Conservation (phyloP, 2,329 filamentous ascomycete genomes). For the Fusarium tanahbumbuense region DNA sequence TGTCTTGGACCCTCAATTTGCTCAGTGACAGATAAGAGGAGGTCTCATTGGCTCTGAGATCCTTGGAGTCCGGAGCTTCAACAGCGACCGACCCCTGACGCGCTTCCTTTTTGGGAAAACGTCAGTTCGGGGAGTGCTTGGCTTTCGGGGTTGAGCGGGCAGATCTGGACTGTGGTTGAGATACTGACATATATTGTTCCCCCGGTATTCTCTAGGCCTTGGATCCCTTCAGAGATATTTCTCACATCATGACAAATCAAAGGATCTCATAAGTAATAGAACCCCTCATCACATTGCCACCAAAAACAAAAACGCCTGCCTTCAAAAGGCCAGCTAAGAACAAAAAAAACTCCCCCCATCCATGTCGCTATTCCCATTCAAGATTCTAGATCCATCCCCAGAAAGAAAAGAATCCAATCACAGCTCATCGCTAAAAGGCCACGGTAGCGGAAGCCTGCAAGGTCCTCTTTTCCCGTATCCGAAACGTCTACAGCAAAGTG, state of each 20-base stretch:
- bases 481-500: slow-evolving; percentile 32
- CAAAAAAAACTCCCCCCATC: not conserved
- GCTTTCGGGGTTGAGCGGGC: slow-evolving; percentile 12
- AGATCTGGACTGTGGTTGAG: not conserved
- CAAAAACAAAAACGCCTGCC: not conserved
- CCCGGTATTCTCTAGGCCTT: not conserved
- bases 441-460: slow-evolving; percentile 38
- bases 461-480: slow-evolving; percentile 29
- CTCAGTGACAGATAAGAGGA: slow-evolving; percentile 26
- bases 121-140: slow-evolving; percentile 19
- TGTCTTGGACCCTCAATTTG: slow-evolving; percentile 19
- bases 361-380: slow-evolving; percentile 26
- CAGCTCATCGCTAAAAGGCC: slow-evolving; percentile 33
- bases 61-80: slow-evolving; percentile 5
- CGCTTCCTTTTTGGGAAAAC: slow-evolving; percentile 36
- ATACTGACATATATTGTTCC: not conserved
- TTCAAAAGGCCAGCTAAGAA: slow-evolving; percentile 27
- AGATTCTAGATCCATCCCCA: slow-evolving; percentile 36
- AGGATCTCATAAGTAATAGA: not conserved
- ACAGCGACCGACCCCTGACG: slow-evolving; percentile 32
- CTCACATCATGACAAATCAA: not conserved
- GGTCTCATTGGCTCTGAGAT: slow-evolving; percentile 26
- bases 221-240: not conserved
- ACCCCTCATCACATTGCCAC: slow-evolving; percentile 20
- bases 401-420: slow-evolving; percentile 28